Conservation (phyloP, 139 green algal species). For the Gonium pectorale region DNA sequence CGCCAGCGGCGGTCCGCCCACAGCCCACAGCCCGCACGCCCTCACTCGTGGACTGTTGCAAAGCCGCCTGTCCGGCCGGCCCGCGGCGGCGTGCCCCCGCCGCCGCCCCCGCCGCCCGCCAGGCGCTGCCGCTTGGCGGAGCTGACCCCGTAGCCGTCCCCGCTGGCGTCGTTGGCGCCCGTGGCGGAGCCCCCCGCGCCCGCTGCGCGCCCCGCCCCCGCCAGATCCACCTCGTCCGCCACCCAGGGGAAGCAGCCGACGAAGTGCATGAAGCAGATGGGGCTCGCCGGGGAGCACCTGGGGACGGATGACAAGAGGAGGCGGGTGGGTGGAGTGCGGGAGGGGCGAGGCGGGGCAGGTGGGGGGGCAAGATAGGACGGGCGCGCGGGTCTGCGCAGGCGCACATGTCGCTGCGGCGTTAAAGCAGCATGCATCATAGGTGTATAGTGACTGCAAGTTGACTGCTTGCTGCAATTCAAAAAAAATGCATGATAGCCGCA, state of each 20-base stretch:
- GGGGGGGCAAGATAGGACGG: not conserved
- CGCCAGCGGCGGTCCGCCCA: too few relatives aligned
- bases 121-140: constrained; percentile 11
- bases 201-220: not conserved
- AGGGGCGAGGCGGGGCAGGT: not conserved
- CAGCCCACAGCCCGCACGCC: too few relatives aligned
- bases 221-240: not conserved
- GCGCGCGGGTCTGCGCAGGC: not conserved
- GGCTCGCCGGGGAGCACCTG: constrained; percentile 28
- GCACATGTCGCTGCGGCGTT: not conserved
- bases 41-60: too few relatives aligned
- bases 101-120: too few relatives aligned
- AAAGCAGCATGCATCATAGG: not conserved
- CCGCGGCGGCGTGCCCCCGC: too few relatives aligned
- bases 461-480: too few relatives aligned
- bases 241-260: not conserved
- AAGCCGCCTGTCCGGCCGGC: too few relatives aligned
- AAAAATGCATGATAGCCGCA: too few relatives aligned
- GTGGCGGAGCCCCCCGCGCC: too few relatives aligned
- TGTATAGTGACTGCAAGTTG: not conserved
- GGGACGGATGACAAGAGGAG: not conserved
- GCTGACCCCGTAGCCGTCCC: not conserved
- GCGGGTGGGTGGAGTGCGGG: not conserved
- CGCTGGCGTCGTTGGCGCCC: not conserved
- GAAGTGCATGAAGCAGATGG: constrained; percentile 37